Percentiles rank a stretch among this genome's conserved stretches.
Conservation (phyloP, 2,329 filamentous ascomycete genomes). For the Cercospora nicotianae region DNA sequence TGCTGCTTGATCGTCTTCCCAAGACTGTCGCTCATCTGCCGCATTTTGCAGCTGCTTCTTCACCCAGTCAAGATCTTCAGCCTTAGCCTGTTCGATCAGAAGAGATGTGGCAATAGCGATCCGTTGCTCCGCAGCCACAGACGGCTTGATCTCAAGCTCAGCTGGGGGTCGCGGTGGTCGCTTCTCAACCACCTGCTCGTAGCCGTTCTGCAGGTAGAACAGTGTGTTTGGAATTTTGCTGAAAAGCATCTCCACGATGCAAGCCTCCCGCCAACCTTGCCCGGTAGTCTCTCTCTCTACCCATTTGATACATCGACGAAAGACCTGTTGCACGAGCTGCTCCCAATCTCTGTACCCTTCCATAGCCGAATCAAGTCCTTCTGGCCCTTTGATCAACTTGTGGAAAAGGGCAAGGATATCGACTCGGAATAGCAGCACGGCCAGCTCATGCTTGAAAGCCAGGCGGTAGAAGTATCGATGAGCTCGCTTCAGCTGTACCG, state of each 20-base stretch:
- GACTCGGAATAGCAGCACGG: slow-evolving; percentile 82
- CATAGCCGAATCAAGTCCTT: slow-evolving; percentile 67
- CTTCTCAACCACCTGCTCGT: slow-evolving; percentile 72
- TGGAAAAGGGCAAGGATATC: slow-evolving; percentile 89
- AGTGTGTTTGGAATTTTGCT: slow-evolving; percentile 83
- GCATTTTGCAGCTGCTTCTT: slow-evolving; percentile 69
- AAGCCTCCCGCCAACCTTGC: slow-evolving; percentile 71
- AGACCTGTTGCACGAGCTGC: slow-evolving; percentile 79
- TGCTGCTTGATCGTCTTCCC: slow-evolving; percentile 70
- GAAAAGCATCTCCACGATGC: slow-evolving; percentile 90
- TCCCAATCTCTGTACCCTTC: slow-evolving; percentile 84
- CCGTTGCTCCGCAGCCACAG: slow-evolving; percentile 63
- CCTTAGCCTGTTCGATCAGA: slow-evolving; percentile 75
- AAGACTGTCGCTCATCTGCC: slow-evolving; percentile 70
- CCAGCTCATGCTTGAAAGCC: slow-evolving; percentile 92
- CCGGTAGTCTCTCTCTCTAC: slow-evolving; percentile 46
- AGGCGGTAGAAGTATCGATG: slow-evolving; percentile 93
- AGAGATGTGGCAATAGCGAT: slow-evolving; percentile 78
- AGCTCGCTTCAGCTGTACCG: slow-evolving; percentile 80
- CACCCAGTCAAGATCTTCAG: slow-evolving; percentile 77
- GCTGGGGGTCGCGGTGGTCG: slow-evolving; percentile 69
- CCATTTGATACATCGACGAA: slow-evolving; percentile 79
- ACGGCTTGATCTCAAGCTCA: slow-evolving; percentile 78
- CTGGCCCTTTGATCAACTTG: slow-evolving; percentile 86
- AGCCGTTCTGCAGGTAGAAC: slow-evolving; percentile 86